Percentiles rank a stretch among this genome's conserved stretches.
Conservation (phyloP, 306 rosid genomes). For the Fagus crenata region DNA sequence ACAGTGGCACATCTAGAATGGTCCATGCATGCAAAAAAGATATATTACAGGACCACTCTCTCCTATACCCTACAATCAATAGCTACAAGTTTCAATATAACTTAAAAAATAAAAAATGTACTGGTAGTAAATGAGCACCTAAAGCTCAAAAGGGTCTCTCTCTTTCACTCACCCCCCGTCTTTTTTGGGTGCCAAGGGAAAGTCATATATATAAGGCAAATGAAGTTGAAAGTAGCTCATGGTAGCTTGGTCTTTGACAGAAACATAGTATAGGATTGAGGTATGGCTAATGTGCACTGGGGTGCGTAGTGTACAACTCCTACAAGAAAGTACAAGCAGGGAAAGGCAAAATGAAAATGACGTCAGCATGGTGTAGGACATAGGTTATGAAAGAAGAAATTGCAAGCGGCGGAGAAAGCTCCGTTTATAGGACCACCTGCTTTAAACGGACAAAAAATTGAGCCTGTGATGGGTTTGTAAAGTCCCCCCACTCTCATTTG, state of each 20-base stretch:
- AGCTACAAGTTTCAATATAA: constrained; percentile 50
- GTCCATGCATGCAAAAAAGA: constrained; percentile 25
- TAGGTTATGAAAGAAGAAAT: constrained; percentile 30
- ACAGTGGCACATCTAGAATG: constrained; percentile 27
- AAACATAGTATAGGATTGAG: background rate
- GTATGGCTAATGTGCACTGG: constrained; percentile 31
- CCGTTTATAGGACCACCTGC: constrained; percentile 58
- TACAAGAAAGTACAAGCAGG: constrained; percentile 13
- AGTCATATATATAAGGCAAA: too few species aligned
- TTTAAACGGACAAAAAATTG: constrained; percentile 34
- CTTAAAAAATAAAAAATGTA: constrained; percentile 20
- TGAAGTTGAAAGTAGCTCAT: too few species aligned
- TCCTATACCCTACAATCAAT: constrained; percentile 13
- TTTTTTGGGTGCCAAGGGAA: constrained; percentile 36
- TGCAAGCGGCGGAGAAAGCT: constrained; percentile 69
- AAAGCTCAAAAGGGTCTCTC: background rate
- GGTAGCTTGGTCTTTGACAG: background rate
- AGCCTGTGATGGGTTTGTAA: constrained; percentile 1
- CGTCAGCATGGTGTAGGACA: constrained; percentile 40
- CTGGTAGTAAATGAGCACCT: constrained; percentile 9
- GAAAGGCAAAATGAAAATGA: constrained; percentile 26
- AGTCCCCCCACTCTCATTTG: constrained; percentile 28
- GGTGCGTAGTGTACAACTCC: constrained; percentile 32
- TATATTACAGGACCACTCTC: constrained; percentile 49
- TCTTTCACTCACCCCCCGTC: constrained; percentile 31